Percentiles rank a stretch among this genome's conserved stretches.
Evolutionary conservation across 805 yeast genomes (phyloP).

Genomic region (Ogataea pini): DNA sequence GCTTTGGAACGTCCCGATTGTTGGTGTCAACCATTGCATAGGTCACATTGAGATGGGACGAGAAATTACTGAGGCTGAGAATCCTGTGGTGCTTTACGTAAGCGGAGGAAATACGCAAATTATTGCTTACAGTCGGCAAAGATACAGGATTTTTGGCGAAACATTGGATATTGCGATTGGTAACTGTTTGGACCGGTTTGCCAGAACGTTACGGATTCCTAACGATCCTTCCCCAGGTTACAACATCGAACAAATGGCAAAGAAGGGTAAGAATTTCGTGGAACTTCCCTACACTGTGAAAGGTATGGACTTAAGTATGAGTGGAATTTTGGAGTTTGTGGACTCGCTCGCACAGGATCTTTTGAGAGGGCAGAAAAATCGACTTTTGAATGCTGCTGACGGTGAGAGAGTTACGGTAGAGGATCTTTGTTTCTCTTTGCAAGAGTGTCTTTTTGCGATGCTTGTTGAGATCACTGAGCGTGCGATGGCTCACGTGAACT

Average conservation of each 20-base stretch:
- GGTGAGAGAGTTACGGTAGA: conserved; percentile 68
- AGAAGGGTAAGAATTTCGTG: conserved; percentile 60
- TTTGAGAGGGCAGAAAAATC: conserved; percentile 48
- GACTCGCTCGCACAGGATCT: conserved; percentile 79
- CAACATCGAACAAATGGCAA: conserved; percentile 93
- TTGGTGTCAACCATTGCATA: conserved; percentile 96
- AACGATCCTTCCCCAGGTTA: conserved; percentile 97
- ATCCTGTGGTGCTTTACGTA: conserved; percentile 95
- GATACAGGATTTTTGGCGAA: conserved; percentile 98
- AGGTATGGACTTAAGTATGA: conserved; percentile 98
- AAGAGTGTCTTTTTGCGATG: conserved; percentile 93
- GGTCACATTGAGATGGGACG: conserved; percentile 99
- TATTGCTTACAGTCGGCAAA: conserved; percentile 90
- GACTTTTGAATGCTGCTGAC: conserved; percentile 40
- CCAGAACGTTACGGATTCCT: conserved; percentile 82
- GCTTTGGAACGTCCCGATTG: conserved; percentile 79
- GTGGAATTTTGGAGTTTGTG: conserved; percentile 86
- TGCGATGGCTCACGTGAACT: conserved; percentile 96
- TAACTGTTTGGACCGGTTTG: conserved; percentile 94
- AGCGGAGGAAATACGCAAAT: conserved; percentile 99
- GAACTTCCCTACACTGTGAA: conserved; percentile 94
- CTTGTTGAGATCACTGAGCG: conserved; percentile 96
- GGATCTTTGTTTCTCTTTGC: conserved; percentile 90
- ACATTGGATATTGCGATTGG: conserved; percentile 98
- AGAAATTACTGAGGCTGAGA: conserved; percentile 95